phyloP scores from a whole-genome alignment of 108 stramenopile species.

The Cyclotella choctawhatcheeana region DNA sequence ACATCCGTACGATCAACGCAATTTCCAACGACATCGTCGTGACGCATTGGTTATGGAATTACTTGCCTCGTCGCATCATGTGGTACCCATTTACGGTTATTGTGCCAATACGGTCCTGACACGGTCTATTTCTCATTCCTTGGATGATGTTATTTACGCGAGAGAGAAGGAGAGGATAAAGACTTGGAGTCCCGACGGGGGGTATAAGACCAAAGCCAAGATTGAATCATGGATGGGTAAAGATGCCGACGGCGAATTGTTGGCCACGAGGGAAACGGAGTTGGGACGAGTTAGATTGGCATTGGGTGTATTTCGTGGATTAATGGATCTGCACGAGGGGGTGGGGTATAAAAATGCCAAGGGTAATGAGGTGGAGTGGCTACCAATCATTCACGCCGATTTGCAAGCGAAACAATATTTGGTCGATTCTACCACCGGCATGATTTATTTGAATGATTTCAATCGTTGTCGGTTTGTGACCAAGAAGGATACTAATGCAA shows the following conservation, averaged over 20 bases:
- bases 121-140: conserved; percentile 63
- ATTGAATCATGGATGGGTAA: conserved; percentile 54
- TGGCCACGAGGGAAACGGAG: conserved; percentile 44
- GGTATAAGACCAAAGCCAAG: conserved; percentile 37
- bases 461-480: conserved; percentile 87
- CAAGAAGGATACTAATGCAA: conserved; percentile 32
- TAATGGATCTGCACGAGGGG: conserved; percentile 57
- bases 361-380: conserved; percentile 24
- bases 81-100: conserved; percentile 75
- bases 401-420: conserved; percentile 79
- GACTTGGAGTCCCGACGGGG: conserved; percentile 26
- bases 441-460: conserved; percentile 84
- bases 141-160: conserved; percentile 57
- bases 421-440: conserved; percentile 46
- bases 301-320: conserved; percentile 65
- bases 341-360: conserved; percentile 45
- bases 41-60: conserved; percentile 85
- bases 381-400: conserved; percentile 79
- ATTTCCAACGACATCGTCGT: conserved; percentile 84
- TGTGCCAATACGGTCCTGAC: conserved; percentile 83
- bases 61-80: conserved; percentile 58
- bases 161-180: conserved; percentile 37
- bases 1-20: conserved; percentile 65
- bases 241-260: conserved; percentile 29
- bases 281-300: conserved; percentile 60